These are phyloP conservation scores for Candida succiphila DNA, from an alignment of 805 yeast species.

Conservation along the genomic window DNA sequence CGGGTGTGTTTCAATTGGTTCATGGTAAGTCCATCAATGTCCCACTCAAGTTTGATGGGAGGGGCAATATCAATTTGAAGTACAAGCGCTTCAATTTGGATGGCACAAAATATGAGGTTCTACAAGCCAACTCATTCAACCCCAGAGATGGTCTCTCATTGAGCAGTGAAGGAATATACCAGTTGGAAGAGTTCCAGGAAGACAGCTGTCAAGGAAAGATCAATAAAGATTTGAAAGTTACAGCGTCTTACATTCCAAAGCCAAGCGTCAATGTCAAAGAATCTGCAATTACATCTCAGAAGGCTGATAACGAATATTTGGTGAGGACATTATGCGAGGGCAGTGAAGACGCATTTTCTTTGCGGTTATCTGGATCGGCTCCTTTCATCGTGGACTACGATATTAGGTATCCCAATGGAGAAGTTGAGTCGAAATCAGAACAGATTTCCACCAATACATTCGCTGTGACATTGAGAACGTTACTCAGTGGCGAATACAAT, in stretches of 20 bases:
- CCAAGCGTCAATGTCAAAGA: conserved; percentile 13
- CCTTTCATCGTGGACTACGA: conserved; percentile 65
- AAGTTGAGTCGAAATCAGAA: conserved; percentile 22
- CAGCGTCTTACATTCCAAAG: conserved; percentile 19
- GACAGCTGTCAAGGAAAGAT: conserved; percentile 37
- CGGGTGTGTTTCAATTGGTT: conserved; percentile 30
- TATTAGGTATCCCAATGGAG: conserved; percentile 49
- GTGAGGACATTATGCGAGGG: conserved; percentile 15
- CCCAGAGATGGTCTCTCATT: conserved; percentile 21
- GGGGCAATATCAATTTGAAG: conserved; percentile 19
- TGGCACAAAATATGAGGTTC: conserved; percentile 6
- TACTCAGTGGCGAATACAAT: conserved; percentile 46
- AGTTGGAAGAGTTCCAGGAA: conserved; percentile 27
- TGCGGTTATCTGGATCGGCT: conserved; percentile 46
- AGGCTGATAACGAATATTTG: conserved; percentile 3
- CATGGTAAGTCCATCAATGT: conserved; percentile 52
- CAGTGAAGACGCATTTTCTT: conserved; percentile 11
- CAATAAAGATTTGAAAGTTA: conserved; percentile 8
- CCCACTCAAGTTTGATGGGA: conserved; percentile 36
- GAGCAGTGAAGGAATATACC: conserved; percentile 32
- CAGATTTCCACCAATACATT: conserved; percentile 37
- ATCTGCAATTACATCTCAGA: not conserved
- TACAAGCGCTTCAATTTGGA: conserved; percentile 20
- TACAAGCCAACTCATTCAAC: conserved; percentile 7
- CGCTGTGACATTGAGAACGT: conserved; percentile 29